Evolutionary conservation across 306 rosid genomes (phyloP), one percentile per base, ranked within the genome.

Genomic region (Mucuna pruriens): DNA sequence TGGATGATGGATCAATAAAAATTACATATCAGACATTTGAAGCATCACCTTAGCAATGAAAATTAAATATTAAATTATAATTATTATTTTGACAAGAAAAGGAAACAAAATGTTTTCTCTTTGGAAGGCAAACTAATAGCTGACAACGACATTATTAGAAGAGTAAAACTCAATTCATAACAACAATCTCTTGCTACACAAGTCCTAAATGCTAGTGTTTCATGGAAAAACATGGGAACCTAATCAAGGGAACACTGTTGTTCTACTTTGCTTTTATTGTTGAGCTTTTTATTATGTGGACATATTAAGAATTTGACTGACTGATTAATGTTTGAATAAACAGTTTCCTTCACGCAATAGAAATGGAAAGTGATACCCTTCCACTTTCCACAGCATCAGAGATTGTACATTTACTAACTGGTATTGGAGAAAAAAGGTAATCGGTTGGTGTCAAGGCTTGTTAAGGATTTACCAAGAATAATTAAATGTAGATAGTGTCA

Each of bases 301-400:
- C 22, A 36, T 46, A 26, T 48, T 83, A 33, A 48, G 49, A 29
- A 54, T 39, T 49, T 46, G 51, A 42, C 70, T 55, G 5, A 60
- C 44, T 29, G 31, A 48, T 48, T 49, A 8, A 72, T 64, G 55
- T 31, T 52, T 46, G 63, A 46, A 40, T 36, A 19, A 82, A 22
- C 36, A 46, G 76, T 63, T 73, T 70, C 63, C 57, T 80, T 62
- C 51, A 62, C 39, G 76, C 19, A 60, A 60, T 7, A 17, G 71
- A 75, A 55, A 71, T 17, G 57, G 31, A 25, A 70, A 70, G 22
- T 22, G 16, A 72, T 57, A 19, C 54, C 39, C 20, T 61, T 76
- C 60, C 52, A 52, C 9, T 15, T 61, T 76, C 60, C 52, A 52
- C 9, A 16, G 74, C 36, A 60, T 63, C 76, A 42, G 34, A 62